Percentiles rank a stretch among this genome's conserved stretches.
Evolutionary conservation across 768 basidiomycete species (phyloP).

Genomic region (Dioszegia crocea): DNA sequence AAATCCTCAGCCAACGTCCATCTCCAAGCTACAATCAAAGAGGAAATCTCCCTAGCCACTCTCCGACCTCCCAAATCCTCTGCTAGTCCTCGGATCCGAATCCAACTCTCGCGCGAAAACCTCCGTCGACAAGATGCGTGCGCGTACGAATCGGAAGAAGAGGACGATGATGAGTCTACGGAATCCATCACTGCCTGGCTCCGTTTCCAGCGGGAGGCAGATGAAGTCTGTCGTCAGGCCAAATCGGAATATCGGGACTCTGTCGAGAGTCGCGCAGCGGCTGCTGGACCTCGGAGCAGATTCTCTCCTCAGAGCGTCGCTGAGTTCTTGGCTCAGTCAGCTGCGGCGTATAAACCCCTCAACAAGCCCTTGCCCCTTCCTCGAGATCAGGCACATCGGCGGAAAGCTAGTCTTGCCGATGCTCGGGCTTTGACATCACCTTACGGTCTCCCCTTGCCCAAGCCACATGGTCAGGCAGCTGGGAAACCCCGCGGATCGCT

Average conservation of each 20-base stretch:
- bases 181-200: constrained; percentile 31
- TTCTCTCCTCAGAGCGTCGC: constrained; percentile 19
- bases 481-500: constrained; percentile 16
- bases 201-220: constrained; percentile 36
- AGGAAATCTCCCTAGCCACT: constrained; percentile 34
- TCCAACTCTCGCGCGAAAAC: constrained; percentile 7
- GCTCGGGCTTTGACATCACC: constrained; percentile 26
- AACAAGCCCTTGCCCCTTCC: background rate
- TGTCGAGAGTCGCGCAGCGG: constrained; percentile 7
- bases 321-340: constrained; percentile 31
- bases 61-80: constrained; percentile 15
- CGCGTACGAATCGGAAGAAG: background rate
- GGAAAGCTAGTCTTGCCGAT: constrained; percentile 30
- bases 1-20: constrained; percentile 37
- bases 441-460: constrained; percentile 31
- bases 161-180: constrained; percentile 9
- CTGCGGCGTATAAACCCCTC: constrained; percentile 31
- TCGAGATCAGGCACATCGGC: constrained; percentile 21
- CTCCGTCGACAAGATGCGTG: background rate
- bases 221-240: constrained; percentile 27
- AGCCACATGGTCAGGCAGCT: background rate
- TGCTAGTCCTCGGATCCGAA: background rate
- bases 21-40: constrained; percentile 33
- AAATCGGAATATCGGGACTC: constrained; percentile 25
- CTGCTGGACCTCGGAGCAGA: constrained; percentile 12